Percentiles rank a stretch among this genome's conserved stretches.
These are phyloP conservation scores for Hansenula lynferdii DNA, from an alignment of 1,139 yeast species.

Conservation along the genomic window DNA sequence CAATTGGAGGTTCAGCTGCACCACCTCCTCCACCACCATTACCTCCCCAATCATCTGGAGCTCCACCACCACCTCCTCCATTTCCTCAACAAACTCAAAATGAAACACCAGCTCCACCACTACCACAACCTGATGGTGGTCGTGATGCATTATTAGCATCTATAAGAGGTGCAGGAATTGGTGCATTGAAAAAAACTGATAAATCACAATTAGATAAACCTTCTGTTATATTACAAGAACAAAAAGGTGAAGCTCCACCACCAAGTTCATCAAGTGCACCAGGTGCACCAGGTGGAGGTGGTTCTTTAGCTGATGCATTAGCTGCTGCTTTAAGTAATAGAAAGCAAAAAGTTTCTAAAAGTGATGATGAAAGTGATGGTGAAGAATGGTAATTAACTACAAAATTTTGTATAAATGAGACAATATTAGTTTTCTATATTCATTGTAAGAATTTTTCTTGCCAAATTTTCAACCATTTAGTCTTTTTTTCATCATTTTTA, in stretches of 20 bases:
- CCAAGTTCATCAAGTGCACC: conserved; percentile 26
- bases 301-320: conserved; percentile 74
- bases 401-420: too few relatives aligned
- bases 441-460: conserved; percentile 13
- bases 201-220: conserved; percentile 81
- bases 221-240: conserved; percentile 65
- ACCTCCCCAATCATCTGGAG: conserved; percentile 14
- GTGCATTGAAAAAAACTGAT: conserved; percentile 68
- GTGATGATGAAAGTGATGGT: conserved; percentile 83
- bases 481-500: conserved; percentile 18
- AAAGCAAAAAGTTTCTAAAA: conserved; percentile 75
- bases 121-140: conserved; percentile 42
- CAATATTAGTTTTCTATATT: not conserved
- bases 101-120: conserved; percentile 20
- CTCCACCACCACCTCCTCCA: conserved; percentile 35
- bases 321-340: conserved; percentile 82
- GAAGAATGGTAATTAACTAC: conserved; percentile 47
- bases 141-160: conserved; percentile 87
- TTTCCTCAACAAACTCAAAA: conserved; percentile 27
- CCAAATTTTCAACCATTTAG: conserved; percentile 20
- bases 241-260: conserved; percentile 47
- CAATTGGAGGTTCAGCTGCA: conserved; percentile 28
- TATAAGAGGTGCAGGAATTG: conserved; percentile 74
- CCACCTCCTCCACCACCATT: conserved; percentile 33
- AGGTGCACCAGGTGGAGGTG: conserved; percentile 35